Percentiles rank a stretch among this genome's conserved stretches.
These are phyloP conservation scores for Gracilaria domingensis DNA, from an alignment of 23 red algal species.

Conservation along the genomic window DNA sequence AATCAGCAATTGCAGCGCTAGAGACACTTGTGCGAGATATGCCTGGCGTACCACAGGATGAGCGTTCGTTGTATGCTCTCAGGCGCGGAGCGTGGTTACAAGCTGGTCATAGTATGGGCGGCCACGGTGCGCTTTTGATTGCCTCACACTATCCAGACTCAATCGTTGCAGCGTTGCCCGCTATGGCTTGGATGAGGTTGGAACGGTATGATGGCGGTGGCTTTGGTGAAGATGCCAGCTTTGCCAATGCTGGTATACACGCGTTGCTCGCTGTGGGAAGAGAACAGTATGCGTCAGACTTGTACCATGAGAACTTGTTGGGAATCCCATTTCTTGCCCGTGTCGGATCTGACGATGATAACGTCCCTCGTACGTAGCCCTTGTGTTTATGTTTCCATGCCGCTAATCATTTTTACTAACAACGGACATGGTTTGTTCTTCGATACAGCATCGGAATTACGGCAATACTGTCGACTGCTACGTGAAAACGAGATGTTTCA, in stretches of 20 bases:
- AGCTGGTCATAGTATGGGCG: conserved; percentile 73
- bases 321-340: conserved; percentile 69
- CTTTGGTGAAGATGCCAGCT: conserved; percentile 23
- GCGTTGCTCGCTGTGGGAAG: conserved; percentile 46
- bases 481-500: conserved; percentile 50
- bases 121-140: conserved; percentile 59
- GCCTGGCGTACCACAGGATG: conserved; percentile 54
- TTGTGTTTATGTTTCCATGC: neutral
- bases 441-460: conserved; percentile 54
- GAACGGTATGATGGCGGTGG: neutral
- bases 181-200: conserved; percentile 68
- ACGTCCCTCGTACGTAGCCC: conserved; percentile 56
- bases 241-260: conserved; percentile 40
- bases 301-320: conserved; percentile 66
- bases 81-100: conserved; percentile 52
- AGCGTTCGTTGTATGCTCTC: conserved; percentile 4
- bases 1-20: conserved; percentile 32
- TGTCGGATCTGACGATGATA: conserved; percentile 48
- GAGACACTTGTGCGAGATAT: conserved; percentile 8
- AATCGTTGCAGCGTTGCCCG: conserved; percentile 58
- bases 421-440: neutral
- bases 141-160: conserved; percentile 53
- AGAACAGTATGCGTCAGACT: conserved; percentile 51
- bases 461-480: conserved; percentile 50
- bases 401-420: neutral